Percentiles rank a stretch among this genome's conserved stretches.
These are phyloP conservation scores for Dipodascus albidus DNA, from an alignment of 805 yeast genomes.

Conservation along the genomic window DNA sequence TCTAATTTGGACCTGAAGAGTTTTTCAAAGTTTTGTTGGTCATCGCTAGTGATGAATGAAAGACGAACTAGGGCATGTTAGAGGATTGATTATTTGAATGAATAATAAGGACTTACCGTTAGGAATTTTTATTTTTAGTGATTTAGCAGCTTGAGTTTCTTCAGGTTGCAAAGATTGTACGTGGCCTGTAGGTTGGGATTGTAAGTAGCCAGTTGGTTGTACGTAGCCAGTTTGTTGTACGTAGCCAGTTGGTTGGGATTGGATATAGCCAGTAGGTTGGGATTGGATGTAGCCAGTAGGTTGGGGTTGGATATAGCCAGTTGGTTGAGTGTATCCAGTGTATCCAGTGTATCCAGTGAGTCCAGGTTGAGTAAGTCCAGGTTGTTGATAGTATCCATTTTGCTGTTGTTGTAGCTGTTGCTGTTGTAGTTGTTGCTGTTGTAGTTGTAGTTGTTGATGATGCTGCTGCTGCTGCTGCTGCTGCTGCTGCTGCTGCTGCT, in stretches of 20 bases:
- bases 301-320: conserved; percentile 20
- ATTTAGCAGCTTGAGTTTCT: conserved; percentile 26
- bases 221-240: no score
- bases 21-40: conserved; percentile 78
- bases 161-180: conserved; percentile 29
- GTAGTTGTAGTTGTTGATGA: neutral
- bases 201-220: conserved; percentile 14
- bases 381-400: neutral
- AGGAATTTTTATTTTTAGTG: conserved; percentile 18
- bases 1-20: conserved; percentile 66
- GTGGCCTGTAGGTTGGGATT: conserved; percentile 22
- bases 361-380: no score
- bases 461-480: conserved; percentile 1
- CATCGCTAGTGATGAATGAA: conserved; percentile 73
- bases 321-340: conserved; percentile 13
- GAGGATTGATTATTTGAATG: neutral
- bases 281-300: conserved; percentile 21
- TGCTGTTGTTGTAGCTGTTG: neutral
- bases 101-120: conserved; percentile 10
- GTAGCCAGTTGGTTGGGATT: conserved; percentile 26
- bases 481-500: neutral
- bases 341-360: neutral
- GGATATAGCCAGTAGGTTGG: conserved; percentile 22
- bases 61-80: conserved; percentile 57
- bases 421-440: neutral